phyloP scores from a whole-genome alignment of 2,329 filamentous ascomycete species.

The Penicillium sp. region DNA sequence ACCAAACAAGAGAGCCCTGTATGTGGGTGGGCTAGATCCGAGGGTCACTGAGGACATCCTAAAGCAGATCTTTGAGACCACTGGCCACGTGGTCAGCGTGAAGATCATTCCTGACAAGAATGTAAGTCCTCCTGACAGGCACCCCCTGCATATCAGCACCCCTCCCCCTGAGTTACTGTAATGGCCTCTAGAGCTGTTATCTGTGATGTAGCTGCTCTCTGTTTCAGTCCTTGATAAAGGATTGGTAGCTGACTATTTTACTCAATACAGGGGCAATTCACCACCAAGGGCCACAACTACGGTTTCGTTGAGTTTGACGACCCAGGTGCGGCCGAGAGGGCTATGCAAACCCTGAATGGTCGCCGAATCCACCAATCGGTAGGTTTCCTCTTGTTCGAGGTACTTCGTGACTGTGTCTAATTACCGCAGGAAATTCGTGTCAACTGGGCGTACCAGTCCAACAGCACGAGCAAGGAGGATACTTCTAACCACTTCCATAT shows the following conservation, averaged over 20 bases:
- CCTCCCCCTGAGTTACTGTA: neutral
- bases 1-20: constrained; percentile 96
- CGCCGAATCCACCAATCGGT: constrained; percentile 93
- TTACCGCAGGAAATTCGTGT: constrained; percentile 83
- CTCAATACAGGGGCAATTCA: constrained; percentile 34
- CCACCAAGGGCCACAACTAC: constrained; percentile 98
- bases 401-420: neutral
- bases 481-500: constrained; percentile 99
- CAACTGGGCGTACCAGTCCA: constrained; percentile 99
- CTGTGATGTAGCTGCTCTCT: neutral
- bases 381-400: neutral
- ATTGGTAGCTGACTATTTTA: neutral
- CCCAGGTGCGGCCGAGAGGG: constrained; percentile 90
- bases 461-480: constrained; percentile 90
- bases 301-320: constrained; percentile 99
- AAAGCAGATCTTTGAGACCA: constrained; percentile 98
- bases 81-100: constrained; percentile 95
- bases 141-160: constrained; percentile 4
- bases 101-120: constrained; percentile 99
- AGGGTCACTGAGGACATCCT: constrained; percentile 94
- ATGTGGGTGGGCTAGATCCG: constrained; percentile 91
- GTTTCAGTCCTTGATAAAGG: neutral
- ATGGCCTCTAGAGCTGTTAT: neutral
- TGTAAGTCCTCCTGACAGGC: constrained; percentile 57
- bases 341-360: constrained; percentile 95